Evolutionary conservation across 139 green algal species (phyloP).

Genomic region (Micromonas commoda): DNA sequence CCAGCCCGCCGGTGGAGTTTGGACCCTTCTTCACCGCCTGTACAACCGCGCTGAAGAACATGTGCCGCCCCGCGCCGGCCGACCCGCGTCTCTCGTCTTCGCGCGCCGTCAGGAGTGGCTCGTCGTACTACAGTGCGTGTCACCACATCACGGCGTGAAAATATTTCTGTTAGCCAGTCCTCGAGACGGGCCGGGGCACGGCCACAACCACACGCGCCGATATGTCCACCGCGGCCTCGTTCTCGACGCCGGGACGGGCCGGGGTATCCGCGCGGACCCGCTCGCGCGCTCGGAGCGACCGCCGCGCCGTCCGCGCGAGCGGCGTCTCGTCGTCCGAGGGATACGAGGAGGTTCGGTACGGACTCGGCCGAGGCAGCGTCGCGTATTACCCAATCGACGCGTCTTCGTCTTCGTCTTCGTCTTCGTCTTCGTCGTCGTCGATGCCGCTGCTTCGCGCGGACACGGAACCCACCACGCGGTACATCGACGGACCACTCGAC

Average conservation of each 20-base stretch:
- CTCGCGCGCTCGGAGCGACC: too few relatives aligned
- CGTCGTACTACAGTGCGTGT: too few relatives aligned
- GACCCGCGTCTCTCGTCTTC: background rate
- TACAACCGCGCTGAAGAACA: background rate
- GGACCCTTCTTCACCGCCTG: background rate
- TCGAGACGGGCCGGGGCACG: too few relatives aligned
- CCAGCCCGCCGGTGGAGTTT: background rate
- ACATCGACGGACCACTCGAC: constrained; percentile 16
- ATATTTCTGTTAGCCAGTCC: too few relatives aligned
- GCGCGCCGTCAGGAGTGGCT: background rate
- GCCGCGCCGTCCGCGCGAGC: background rate
- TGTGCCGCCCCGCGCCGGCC: background rate
- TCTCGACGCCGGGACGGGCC: too few relatives aligned
- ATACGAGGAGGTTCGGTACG: background rate
- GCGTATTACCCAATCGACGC: background rate
- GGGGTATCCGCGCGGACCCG: too few relatives aligned
- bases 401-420: background rate
- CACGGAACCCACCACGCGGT: constrained; percentile 1
- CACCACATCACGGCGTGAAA: too few relatives aligned
- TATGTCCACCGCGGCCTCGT: too few relatives aligned
- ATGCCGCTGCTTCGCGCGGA: background rate
- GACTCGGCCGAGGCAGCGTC: background rate
- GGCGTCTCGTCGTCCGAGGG: background rate
- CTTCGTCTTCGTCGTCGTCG: background rate
- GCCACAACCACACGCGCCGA: too few relatives aligned